phyloP scores from a whole-genome alignment of 179 eudicot species.

The Silene noctiflora region DNA sequence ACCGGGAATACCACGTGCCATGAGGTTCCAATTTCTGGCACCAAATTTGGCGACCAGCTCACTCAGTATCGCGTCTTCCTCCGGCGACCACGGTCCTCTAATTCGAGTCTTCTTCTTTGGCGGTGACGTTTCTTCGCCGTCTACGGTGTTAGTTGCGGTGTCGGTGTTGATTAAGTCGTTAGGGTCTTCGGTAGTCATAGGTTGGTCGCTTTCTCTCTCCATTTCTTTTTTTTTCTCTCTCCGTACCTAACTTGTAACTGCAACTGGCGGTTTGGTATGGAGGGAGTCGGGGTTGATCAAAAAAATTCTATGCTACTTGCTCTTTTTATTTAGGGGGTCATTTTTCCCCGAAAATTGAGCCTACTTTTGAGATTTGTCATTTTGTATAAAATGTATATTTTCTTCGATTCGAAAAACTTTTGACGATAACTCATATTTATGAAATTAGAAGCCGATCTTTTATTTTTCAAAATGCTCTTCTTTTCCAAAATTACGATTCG shows the following conservation, averaged over 20 bases:
- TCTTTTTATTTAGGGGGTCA: too few species aligned
- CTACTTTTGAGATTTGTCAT: too few species aligned
- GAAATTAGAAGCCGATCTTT: too few species aligned
- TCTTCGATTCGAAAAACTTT: too few species aligned
- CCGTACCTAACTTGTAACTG: slow-evolving; percentile 43
- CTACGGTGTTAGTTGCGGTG: neutral
- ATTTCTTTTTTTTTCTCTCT: slow-evolving; percentile 14
- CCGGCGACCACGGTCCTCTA: slow-evolving; percentile 52
- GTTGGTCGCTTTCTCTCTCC: slow-evolving; percentile 22
- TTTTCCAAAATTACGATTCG: too few species aligned
- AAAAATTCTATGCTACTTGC: too few species aligned
- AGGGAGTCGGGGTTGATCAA: too few species aligned
- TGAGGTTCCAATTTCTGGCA: slow-evolving; percentile 59
- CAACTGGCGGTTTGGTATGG: slow-evolving; percentile 4
- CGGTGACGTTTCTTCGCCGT: neutral
- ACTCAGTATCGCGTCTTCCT: slow-evolving; percentile 48
- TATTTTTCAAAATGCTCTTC: too few species aligned
- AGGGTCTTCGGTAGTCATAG: slow-evolving; percentile 37
- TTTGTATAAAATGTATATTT: too few species aligned
- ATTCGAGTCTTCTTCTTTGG: slow-evolving; percentile 20
- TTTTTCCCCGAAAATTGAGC: too few species aligned
- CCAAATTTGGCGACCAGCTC: slow-evolving; percentile 55
- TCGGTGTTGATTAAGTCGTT: slow-evolving; percentile 25
- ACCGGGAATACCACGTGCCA: slow-evolving; percentile 64
- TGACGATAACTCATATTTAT: too few species aligned